phyloP scores from a whole-genome alignment of 2,329 filamentous ascomycete genomes.

The Nemania abortiva region DNA sequence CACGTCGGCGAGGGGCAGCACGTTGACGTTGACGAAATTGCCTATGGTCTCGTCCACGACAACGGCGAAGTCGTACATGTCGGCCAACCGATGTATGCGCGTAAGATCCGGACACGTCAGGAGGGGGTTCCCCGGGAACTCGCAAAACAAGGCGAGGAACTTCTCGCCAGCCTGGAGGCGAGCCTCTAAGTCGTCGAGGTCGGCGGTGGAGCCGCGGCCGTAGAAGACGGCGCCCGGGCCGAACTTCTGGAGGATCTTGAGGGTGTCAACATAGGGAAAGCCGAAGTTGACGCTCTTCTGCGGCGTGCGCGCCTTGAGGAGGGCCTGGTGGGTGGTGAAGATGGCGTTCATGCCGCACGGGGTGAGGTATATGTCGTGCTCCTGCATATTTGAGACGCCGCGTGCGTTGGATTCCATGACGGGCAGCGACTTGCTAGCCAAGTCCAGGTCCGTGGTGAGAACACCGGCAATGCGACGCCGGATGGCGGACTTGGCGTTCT shows the following conservation, averaged over 20 bases:
- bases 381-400: constrained; percentile 74
- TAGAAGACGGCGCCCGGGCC: constrained; percentile 91
- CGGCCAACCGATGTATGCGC: constrained; percentile 83
- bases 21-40: constrained; percentile 95
- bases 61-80: constrained; percentile 87
- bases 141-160: constrained; percentile 88
- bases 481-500: constrained; percentile 87
- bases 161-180: constrained; percentile 78
- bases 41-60: constrained; percentile 97
- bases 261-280: constrained; percentile 97
- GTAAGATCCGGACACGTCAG: constrained; percentile 85
- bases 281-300: constrained; percentile 89
- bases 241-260: constrained; percentile 96
- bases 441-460: constrained; percentile 77
- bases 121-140: constrained; percentile 94
- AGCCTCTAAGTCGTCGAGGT: constrained; percentile 85
- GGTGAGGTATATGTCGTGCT: constrained; percentile 90
- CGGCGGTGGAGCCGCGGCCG: constrained; percentile 79
- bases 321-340: constrained; percentile 83
- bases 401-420: constrained; percentile 63
- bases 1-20: constrained; percentile 88
- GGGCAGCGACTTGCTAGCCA: constrained; percentile 65
- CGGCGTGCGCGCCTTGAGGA: constrained; percentile 73
- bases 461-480: constrained; percentile 89
- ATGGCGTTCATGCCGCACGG: constrained; percentile 96